These are phyloP conservation scores for Pseudofabraea citricarpa DNA, from an alignment of 2,329 filamentous ascomycete species.

Conservation along the genomic window DNA sequence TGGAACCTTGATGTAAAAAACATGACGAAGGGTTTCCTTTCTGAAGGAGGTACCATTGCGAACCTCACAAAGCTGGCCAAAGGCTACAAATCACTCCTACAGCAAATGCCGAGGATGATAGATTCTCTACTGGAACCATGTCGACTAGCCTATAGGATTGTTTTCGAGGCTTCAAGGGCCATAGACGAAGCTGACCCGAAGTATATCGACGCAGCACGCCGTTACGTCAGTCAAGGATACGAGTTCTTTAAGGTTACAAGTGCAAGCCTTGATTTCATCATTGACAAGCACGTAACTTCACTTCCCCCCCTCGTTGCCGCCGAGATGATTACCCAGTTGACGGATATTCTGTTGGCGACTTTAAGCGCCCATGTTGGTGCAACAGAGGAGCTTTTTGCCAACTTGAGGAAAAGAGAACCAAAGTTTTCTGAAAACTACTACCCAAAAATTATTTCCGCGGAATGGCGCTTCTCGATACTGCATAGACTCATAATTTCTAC, in stretches of 20 bases:
- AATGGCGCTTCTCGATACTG: conserved; percentile 67
- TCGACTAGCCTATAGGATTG: conserved; percentile 16
- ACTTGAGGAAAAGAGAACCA: conserved; percentile 23
- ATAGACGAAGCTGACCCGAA: conserved; percentile 12
- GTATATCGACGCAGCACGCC: conserved; percentile 24
- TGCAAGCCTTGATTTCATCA: conserved; percentile 36
- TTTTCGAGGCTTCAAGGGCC: conserved; percentile 12
- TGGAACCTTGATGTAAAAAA: conserved; percentile 24
- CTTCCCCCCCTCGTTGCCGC: conserved; percentile 42
- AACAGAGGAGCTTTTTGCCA: conserved; percentile 16
- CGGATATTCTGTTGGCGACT: conserved; percentile 38
- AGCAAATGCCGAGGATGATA: conserved; percentile 40
- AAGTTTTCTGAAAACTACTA: conserved; percentile 34
- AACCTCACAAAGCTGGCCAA: conserved; percentile 39
- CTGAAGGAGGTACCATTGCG: conserved; percentile 36
- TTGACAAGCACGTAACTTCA: conserved; percentile 52
- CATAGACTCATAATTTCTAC: conserved; percentile 73
- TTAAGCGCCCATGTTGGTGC: conserved; percentile 24
- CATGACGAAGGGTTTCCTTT: conserved; percentile 22
- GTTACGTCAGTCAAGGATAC: conserved; percentile 36
- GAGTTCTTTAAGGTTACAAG: conserved; percentile 39
- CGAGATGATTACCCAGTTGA: conserved; percentile 34
- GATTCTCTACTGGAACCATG: conserved; percentile 24
- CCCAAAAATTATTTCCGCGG: conserved; percentile 47
- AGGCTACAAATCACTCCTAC: conserved; percentile 34